These are phyloP conservation scores for Rhododendron simsii DNA, from an alignment of 148 eudicot genomes.

Conservation along the genomic window DNA sequence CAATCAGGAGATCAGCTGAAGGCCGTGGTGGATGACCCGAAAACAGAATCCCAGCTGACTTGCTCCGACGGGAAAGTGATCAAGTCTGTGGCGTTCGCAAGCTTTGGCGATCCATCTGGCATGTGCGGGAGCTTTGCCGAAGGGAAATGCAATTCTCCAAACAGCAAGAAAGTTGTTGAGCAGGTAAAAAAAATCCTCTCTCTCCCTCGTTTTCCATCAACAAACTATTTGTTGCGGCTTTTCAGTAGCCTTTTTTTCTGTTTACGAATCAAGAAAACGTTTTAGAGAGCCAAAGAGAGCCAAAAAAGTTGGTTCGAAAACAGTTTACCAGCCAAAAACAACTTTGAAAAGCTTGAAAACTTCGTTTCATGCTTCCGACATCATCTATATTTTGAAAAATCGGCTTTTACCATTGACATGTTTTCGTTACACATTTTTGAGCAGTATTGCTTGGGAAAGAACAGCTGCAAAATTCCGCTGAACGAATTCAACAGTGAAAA, in stretches of 20 bases:
- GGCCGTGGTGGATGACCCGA: constrained; percentile 17
- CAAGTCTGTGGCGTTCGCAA: constrained; percentile 47
- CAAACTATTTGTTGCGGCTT: background rate
- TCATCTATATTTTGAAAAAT: background rate
- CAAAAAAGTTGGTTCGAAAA: background rate
- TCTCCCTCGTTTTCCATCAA: background rate
- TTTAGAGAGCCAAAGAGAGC: background rate
- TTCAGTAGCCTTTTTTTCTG: background rate
- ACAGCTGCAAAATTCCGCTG: constrained; percentile 41
- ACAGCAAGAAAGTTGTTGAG: constrained; percentile 42
- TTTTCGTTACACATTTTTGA: background rate
- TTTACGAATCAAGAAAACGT: background rate
- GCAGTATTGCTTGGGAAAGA: constrained; percentile 60
- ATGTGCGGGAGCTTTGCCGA: constrained; percentile 48
- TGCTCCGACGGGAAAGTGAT: constrained; percentile 52
- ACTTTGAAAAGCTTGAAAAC: background rate
- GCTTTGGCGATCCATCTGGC: constrained; percentile 64
- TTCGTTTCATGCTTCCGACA: background rate
- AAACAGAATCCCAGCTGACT: constrained; percentile 34
- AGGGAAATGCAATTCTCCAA: constrained; percentile 44
- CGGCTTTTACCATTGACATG: background rate
- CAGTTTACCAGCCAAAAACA: background rate
- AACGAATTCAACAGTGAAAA: constrained; percentile 25
- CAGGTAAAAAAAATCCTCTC: constrained; percentile 11
- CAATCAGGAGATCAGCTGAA: constrained; percentile 23